Evolutionary conservation across 257 asterid species (phyloP).

Genomic region (Petrea volubilis): DNA sequence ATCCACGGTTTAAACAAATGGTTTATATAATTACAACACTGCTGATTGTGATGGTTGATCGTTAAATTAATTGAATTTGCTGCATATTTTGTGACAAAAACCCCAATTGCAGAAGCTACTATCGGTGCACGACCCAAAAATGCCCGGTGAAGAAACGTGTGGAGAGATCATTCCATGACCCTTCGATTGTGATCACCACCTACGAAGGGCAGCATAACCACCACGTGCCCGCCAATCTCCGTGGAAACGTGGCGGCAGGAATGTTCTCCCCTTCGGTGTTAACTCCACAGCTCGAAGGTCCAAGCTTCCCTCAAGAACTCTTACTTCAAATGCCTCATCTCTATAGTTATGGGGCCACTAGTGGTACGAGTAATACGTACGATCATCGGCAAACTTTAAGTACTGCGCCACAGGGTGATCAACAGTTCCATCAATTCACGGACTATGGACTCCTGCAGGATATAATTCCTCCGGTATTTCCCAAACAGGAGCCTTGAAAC

Average conservation of each 20-base stretch:
- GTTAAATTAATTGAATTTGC: background rate
- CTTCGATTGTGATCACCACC: slow-evolving; percentile 60
- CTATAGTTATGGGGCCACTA: slow-evolving; percentile 25
- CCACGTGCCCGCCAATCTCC: slow-evolving; percentile 48
- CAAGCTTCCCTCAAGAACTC: slow-evolving; percentile 30
- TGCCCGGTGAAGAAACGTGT: slow-evolving; percentile 67
- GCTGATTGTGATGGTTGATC: background rate
- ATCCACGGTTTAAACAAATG: background rate
- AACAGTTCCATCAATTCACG: slow-evolving; percentile 27
- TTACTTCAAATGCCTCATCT: slow-evolving; percentile 32
- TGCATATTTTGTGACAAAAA: background rate
- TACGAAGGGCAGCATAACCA: slow-evolving; percentile 77
- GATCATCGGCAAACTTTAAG: slow-evolving; percentile 18
- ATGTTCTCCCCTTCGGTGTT: slow-evolving; percentile 30
- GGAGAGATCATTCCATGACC: slow-evolving; percentile 66
- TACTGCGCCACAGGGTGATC: slow-evolving; percentile 10
- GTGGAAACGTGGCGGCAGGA: slow-evolving; percentile 36
- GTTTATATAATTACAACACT: background rate
- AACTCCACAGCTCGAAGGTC: slow-evolving; percentile 16
- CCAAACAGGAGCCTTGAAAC: slow-evolving; percentile 33
- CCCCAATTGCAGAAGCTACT: slow-evolving; percentile 54
- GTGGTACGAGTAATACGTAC: slow-evolving; percentile 8
- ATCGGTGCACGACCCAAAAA: slow-evolving; percentile 66
- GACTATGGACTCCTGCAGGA: slow-evolving; percentile 46
- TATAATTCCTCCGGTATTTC: slow-evolving; percentile 34